Percentiles rank a stretch among this genome's conserved stretches.
phyloP scores from a whole-genome alignment of 73 alveolate genomes.

The Tetrahymena elliotti region DNA sequence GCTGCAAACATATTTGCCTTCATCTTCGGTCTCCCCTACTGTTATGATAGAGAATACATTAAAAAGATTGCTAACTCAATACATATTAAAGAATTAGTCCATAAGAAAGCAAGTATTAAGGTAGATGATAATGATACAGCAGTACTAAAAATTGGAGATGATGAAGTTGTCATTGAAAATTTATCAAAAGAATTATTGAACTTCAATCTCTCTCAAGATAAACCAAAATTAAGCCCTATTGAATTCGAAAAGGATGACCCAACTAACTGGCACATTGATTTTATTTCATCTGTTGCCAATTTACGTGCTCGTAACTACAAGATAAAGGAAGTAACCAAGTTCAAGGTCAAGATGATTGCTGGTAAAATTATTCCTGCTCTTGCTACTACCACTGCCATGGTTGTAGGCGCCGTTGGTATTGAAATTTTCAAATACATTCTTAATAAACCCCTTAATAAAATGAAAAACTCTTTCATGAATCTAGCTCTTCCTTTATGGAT shows the following conservation, averaged over 20 bases:
- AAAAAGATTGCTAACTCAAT: slow-evolving; percentile 59
- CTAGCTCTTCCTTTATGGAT: slow-evolving; percentile 84
- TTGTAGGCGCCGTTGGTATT: slow-evolving; percentile 90
- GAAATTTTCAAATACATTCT: slow-evolving; percentile 57
- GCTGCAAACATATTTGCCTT: slow-evolving; percentile 77
- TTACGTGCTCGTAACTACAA: slow-evolving; percentile 84
- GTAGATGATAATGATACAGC: slow-evolving; percentile 67
- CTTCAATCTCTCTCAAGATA: slow-evolving; percentile 45
- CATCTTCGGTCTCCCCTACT: slow-evolving; percentile 55
- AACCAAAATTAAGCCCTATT: slow-evolving; percentile 63
- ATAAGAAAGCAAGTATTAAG: slow-evolving; percentile 68
- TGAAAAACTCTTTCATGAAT: slow-evolving; percentile 84
- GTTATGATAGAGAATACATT: slow-evolving; percentile 31
- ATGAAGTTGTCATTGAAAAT: slow-evolving; percentile 1
- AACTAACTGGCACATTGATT: slow-evolving; percentile 95
- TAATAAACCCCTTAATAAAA: slow-evolving; percentile 55
- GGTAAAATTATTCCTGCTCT: slow-evolving; percentile 99
- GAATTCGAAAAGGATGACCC: slow-evolving; percentile 97
- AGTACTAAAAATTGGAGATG: slow-evolving; percentile 37
- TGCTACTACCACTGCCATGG: slow-evolving; percentile 99
- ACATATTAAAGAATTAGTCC: slow-evolving; percentile 61
- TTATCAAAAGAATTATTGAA: slow-evolving; percentile 74
- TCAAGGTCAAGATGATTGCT: slow-evolving; percentile 58
- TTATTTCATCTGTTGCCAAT: slow-evolving; percentile 95
- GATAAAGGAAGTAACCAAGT: slow-evolving; percentile 16